Percentiles rank a stretch among this genome's conserved stretches.
Evolutionary conservation across 2,329 filamentous ascomycete genomes (phyloP).

Genomic region (Triangularia verruculosa): DNA sequence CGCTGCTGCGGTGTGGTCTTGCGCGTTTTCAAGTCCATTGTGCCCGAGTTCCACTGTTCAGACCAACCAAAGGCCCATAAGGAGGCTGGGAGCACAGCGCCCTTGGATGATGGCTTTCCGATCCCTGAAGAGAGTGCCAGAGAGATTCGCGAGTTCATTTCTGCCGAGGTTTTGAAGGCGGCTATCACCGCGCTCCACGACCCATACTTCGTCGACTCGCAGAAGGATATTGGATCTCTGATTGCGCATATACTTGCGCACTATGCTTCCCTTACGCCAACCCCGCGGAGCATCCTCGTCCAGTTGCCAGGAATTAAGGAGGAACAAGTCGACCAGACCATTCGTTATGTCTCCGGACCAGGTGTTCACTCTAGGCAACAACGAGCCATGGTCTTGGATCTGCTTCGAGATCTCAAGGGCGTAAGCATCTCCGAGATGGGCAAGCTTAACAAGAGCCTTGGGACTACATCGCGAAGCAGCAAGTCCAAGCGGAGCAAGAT

Average conservation of each 20-base stretch:
- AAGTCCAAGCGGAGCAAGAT: slow-evolving; percentile 53
- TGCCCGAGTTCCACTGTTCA: slow-evolving; percentile 66
- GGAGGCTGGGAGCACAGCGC: slow-evolving; percentile 18
- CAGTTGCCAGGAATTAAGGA: slow-evolving; percentile 74
- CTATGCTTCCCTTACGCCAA: slow-evolving; percentile 67
- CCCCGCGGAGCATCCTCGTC: slow-evolving; percentile 72
- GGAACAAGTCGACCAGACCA: slow-evolving; percentile 62
- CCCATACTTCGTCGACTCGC: slow-evolving; percentile 92
- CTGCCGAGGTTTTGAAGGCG: slow-evolving; percentile 81
- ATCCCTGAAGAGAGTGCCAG: slow-evolving; percentile 54
- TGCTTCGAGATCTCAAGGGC: slow-evolving; percentile 82
- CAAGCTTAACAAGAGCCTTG: slow-evolving; percentile 62
- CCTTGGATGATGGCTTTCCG: slow-evolving; percentile 38
- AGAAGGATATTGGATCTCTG: slow-evolving; percentile 83
- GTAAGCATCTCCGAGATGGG: slow-evolving; percentile 93
- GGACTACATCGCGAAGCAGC: slow-evolving; percentile 33
- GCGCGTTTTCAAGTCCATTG: slow-evolving; percentile 78
- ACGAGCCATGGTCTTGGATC: slow-evolving; percentile 74
- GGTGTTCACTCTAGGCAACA: slow-evolving; percentile 69
- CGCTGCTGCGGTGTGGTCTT: slow-evolving; percentile 83
- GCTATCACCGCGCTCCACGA: slow-evolving; percentile 90
- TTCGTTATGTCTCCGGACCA: slow-evolving; percentile 57
- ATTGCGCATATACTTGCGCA: slow-evolving; percentile 82
- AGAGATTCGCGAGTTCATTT: slow-evolving; percentile 85
- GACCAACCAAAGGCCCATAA: slow-evolving; percentile 25